These are phyloP conservation scores for Canavalia gladiata DNA, from an alignment of 306 rosid species.

Conservation along the genomic window DNA sequence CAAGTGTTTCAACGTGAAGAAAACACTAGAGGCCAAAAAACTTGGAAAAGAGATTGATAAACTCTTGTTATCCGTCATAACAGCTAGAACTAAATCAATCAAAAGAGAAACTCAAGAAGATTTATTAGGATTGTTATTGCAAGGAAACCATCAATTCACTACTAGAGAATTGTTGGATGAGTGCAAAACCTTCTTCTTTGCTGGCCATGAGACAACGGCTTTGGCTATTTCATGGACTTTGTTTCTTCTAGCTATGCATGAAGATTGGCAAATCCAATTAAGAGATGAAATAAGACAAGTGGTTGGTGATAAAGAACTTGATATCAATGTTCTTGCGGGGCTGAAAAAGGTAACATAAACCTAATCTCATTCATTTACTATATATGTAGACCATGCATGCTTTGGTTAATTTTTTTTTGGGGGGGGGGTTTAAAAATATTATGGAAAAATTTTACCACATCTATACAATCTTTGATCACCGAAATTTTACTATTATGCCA, in stretches of 20 bases:
- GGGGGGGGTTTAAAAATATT: background rate
- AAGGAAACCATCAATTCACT: slow-evolving; percentile 54
- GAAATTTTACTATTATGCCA: background rate
- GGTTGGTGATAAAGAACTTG: slow-evolving; percentile 58
- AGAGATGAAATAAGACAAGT: slow-evolving; percentile 76
- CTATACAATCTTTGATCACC: background rate
- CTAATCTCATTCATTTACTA: background rate
- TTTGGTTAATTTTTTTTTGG: background rate
- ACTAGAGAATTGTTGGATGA: slow-evolving; percentile 74
- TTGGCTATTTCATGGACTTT: slow-evolving; percentile 88
- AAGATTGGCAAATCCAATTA: slow-evolving; percentile 74
- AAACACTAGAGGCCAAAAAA: slow-evolving; percentile 64
- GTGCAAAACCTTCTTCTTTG: slow-evolving; percentile 92
- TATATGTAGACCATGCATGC: background rate
- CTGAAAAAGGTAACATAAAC: slow-evolving; percentile 66
- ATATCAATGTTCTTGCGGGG: slow-evolving; percentile 59
- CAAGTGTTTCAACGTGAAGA: slow-evolving; percentile 55
- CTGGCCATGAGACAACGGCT: slow-evolving; percentile 94
- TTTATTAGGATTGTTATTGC: slow-evolving; percentile 66
- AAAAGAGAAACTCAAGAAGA: slow-evolving; percentile 50
- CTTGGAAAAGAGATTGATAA: slow-evolving; percentile 77
- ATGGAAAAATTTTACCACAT: background rate
- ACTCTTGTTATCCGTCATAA: slow-evolving; percentile 55
- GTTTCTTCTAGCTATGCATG: slow-evolving; percentile 69
- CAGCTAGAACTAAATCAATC: slow-evolving; percentile 45